A percentile compares a stretch with the other conserved stretches of the same genome.
These are phyloP conservation scores for Pyrus bretschneideri DNA, from an alignment of 306 rosid genomes.

Conservation along the genomic window DNA sequence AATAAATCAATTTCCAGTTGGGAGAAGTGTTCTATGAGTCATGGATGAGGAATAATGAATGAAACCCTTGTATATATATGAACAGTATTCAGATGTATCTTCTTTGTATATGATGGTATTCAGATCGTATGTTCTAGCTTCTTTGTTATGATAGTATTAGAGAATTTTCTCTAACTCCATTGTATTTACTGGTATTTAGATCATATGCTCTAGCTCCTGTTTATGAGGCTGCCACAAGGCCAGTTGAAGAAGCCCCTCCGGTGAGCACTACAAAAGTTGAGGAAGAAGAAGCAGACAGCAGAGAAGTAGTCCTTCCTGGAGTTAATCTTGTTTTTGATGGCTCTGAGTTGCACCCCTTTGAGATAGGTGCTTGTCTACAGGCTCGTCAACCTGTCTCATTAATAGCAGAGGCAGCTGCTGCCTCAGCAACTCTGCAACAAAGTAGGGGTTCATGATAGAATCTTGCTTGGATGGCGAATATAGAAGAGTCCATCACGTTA, in stretches of 20 bases:
- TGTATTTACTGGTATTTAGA: conserved; percentile 41
- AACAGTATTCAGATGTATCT: neutral
- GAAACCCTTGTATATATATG: neutral
- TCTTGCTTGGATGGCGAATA: conserved; percentile 13
- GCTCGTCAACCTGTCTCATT: conserved; percentile 84
- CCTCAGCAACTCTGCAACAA: conserved; percentile 53
- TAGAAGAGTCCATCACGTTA: conserved; percentile 10
- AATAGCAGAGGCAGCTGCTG: conserved; percentile 76
- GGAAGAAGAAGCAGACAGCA: conserved; percentile 66
- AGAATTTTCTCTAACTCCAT: neutral
- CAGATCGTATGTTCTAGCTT: conserved; percentile 30
- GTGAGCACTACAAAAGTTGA: conserved; percentile 44
- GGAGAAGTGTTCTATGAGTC: neutral
- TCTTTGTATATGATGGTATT: conserved; percentile 11
- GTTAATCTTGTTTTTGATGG: conserved; percentile 90
- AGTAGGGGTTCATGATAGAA: conserved; percentile 33
- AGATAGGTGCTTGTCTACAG: conserved; percentile 90
- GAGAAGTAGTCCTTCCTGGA: conserved; percentile 82
- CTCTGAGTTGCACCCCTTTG: conserved; percentile 77
- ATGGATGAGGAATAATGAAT: neutral
- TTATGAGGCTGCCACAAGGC: conserved; percentile 51
- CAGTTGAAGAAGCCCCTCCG: conserved; percentile 43
- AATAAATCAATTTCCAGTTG: neutral
- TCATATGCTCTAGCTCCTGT: conserved; percentile 58
- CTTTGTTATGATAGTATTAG: conserved; percentile 8